These are phyloP conservation scores for Ophiostoma quercus DNA, from an alignment of 2,329 filamentous ascomycete species.

Conservation along the genomic window DNA sequence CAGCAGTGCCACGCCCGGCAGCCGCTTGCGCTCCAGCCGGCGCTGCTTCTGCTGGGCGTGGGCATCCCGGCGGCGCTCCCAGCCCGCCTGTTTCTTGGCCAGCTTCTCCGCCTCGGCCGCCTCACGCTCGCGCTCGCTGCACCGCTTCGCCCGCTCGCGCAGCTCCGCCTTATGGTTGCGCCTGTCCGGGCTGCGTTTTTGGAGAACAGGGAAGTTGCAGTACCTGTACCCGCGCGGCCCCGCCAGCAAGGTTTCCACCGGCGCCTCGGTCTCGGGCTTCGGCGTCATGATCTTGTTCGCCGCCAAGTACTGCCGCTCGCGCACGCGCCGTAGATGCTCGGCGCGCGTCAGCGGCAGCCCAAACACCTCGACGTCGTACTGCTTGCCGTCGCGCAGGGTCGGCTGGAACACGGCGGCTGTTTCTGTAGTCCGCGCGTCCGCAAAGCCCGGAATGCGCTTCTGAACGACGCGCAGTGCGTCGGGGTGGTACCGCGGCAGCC, in stretches of 20 bases:
- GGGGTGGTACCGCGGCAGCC: not conserved
- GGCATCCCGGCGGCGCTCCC: not conserved
- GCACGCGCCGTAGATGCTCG: not conserved
- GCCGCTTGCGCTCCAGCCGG: not conserved
- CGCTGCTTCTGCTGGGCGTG: not conserved
- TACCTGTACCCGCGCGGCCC: too few species aligned
- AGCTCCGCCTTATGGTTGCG: not conserved
- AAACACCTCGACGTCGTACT: not conserved
- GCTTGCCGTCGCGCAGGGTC: constrained; percentile 8
- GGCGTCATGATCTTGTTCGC: not conserved
- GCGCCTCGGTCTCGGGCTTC: not conserved
- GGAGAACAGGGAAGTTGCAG: too few species aligned
- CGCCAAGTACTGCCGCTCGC: not conserved
- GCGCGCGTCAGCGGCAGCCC: not conserved
- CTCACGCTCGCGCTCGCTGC: not conserved
- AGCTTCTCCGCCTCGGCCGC: not conserved
- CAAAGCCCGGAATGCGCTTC: not conserved
- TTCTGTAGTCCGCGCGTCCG: not conserved
- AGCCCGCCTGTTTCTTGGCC: too few species aligned
- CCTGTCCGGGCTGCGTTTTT: not conserved
- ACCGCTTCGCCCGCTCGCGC: not conserved
- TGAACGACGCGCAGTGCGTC: not conserved
- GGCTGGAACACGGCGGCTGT: not conserved
- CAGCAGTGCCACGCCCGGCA: not conserved
- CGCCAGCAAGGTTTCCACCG: too few species aligned